Evolutionary conservation across 225 moss, liverwort and hornwort species (phyloP), one percentile per base, ranked within the genome.

Genomic region (Rhytidiadelphus loreus): DNA sequence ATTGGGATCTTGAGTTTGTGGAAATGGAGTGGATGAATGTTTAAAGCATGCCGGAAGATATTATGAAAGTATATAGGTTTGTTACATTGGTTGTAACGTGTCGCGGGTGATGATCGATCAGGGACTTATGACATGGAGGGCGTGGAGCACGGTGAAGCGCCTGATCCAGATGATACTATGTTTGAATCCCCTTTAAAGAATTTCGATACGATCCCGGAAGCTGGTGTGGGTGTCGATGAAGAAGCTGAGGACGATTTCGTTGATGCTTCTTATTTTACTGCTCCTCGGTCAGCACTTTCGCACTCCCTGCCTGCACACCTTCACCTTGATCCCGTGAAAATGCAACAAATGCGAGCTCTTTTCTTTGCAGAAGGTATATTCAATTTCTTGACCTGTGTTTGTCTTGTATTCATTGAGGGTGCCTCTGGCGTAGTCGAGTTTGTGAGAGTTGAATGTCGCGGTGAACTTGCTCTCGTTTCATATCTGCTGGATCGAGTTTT

Each of bases 301-400:
- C 98, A 97, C 83, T 99, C 98, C 37, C 92, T 99, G 55, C 98
- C 98, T 74, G 93, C 96, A 26, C 97, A 99, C 55, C 91, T 99
- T 52, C 94, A 95, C 90, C 92, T 99, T 48, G 96, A 99, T 89
- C 97, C 98, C 22, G 91, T 97, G 88, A 99, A 96, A 90, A 96
- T 99, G 98, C 98, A 99, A 69, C 98, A 96, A 90, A 99, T 99
- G 98, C 95, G 97, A 64, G 94, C 96, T 21, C 90, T 97, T 37
- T 99, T 99, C 76, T 99, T 99, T 29, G 91, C 93, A 58, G 91
- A 96, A 83, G 97, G 94, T 94, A 90, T 66, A 83, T 29, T 62
- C 26, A 3, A 7, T 58, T 71, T 87, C 39, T 58, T 15, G 65
- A n/a, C 33, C 18, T 23, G 59, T 53, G 62, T 33, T 59, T 61